These are phyloP conservation scores for Dillenia turbinata DNA, from an alignment of 164 flowering plant species.

Conservation along the genomic window DNA sequence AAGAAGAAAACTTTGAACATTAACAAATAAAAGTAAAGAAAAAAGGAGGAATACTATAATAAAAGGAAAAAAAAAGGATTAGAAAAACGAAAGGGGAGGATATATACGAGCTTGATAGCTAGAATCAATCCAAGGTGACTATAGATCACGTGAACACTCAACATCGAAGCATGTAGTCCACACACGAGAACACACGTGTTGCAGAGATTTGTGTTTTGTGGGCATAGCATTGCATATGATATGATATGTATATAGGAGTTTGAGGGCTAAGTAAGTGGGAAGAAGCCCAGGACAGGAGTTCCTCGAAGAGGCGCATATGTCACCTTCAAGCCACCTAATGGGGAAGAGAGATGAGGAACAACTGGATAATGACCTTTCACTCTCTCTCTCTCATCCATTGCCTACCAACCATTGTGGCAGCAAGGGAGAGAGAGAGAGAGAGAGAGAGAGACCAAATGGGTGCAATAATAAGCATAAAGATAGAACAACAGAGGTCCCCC, in stretches of 20 bases:
- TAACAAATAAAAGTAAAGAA: too few species aligned
- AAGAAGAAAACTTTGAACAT: too few species aligned
- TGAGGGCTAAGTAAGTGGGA: background rate
- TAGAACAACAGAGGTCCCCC: constrained; percentile 5
- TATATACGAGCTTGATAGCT: too few species aligned
- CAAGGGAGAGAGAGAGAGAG: constrained; percentile 9
- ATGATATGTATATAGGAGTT: background rate
- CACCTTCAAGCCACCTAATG: constrained; percentile 46
- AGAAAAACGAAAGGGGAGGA: too few species aligned
- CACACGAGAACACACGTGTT: constrained; percentile 14
- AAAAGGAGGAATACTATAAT: too few species aligned
- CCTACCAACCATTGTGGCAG: too few species aligned
- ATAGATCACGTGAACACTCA: constrained; percentile 5
- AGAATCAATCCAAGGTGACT: too few species aligned
- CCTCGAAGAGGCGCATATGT: constrained; percentile 16
- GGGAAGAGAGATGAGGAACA: constrained; percentile 33
- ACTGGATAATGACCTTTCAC: constrained; percentile 35
- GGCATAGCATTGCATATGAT: too few species aligned
- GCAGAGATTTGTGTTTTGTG: background rate
- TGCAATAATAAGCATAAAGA: constrained; percentile 8
- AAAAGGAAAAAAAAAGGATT: too few species aligned
- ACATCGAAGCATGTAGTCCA: constrained; percentile 24
- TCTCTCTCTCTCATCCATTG: background rate
- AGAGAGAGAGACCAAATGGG: constrained; percentile 7
- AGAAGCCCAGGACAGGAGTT: constrained; percentile 19